Evolutionary conservation across 352 stramenopile genomes (phyloP).

Genomic region (Phytophthora idaei): DNA sequence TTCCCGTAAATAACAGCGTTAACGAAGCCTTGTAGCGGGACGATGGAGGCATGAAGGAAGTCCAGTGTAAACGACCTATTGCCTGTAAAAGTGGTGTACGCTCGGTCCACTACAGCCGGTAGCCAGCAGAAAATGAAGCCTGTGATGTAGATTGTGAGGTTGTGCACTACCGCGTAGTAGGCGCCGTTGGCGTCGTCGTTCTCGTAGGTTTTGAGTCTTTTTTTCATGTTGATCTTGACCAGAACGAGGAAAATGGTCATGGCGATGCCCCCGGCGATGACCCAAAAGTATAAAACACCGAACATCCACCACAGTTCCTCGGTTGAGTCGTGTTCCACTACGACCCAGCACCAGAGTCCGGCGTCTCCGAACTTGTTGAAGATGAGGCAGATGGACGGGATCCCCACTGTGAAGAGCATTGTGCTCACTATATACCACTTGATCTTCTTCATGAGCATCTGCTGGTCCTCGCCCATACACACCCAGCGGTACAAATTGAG

Average conservation of each 20-base stretch:
- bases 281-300: slow-evolving; percentile 76
- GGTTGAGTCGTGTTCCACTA: slow-evolving; percentile 47
- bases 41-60: slow-evolving; percentile 77
- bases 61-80: slow-evolving; percentile 63
- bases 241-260: slow-evolving; percentile 71
- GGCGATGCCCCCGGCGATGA: slow-evolving; percentile 55
- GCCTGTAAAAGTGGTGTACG: slow-evolving; percentile 62
- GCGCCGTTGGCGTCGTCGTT: slow-evolving; percentile 79
- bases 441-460: slow-evolving; percentile 84
- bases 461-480: slow-evolving; percentile 81
- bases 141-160: slow-evolving; percentile 82
- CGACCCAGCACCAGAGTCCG: slow-evolving; percentile 81
- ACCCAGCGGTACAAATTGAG: slow-evolving; percentile 86
- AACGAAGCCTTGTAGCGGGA: slow-evolving; percentile 84
- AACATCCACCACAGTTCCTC: slow-evolving; percentile 81
- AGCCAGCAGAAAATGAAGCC: slow-evolving; percentile 85
- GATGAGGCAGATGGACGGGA: slow-evolving; percentile 55
- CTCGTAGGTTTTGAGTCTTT: slow-evolving; percentile 66
- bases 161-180: slow-evolving; percentile 84
- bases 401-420: slow-evolving; percentile 63
- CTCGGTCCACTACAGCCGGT: slow-evolving; percentile 68
- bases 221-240: slow-evolving; percentile 84
- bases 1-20: slow-evolving; percentile 89
- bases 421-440: slow-evolving; percentile 78
- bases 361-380: slow-evolving; percentile 74